Percentiles rank a stretch among this genome's conserved stretches.
Conservation (phyloP, 495 filamentous ascomycete genomes). For the Patellaria atrata region DNA sequence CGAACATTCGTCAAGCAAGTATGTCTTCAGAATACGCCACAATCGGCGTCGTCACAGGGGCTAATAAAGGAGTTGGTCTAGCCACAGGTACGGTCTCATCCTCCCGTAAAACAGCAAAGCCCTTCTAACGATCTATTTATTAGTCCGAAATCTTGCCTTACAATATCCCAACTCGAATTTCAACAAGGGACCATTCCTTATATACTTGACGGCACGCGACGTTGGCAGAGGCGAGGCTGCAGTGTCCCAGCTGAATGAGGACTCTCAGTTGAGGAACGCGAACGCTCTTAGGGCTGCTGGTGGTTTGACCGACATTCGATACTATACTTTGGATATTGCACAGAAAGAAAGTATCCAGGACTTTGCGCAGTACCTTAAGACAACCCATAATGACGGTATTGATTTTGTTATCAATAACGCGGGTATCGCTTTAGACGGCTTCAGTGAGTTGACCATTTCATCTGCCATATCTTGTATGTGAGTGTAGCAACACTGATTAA, state of each 20-base stretch:
- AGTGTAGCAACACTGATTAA: too few relatives aligned
- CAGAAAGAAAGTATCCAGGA: constrained; percentile 27
- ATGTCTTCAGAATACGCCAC: too few relatives aligned
- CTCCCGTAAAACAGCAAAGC: too few relatives aligned
- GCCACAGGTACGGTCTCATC: constrained; percentile 19
- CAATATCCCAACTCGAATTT: constrained; percentile 34
- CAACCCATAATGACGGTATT: constrained; percentile 32
- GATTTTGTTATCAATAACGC: constrained; percentile 40
- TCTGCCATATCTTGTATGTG: too few relatives aligned
- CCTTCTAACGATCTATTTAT: constrained; percentile 1
- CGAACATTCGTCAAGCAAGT: too few relatives aligned
- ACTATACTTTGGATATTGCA: constrained; percentile 31
- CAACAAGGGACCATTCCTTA: constrained; percentile 32
- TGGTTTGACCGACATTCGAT: constrained; percentile 31
- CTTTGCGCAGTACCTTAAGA: constrained; percentile 29
- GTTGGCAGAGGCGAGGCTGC: constrained; percentile 29
- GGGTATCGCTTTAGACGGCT: constrained; percentile 28
- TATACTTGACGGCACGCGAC: constrained; percentile 39
- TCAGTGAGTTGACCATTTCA: too few relatives aligned
- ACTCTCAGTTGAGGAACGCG: constrained; percentile 29
- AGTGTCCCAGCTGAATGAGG: constrained; percentile 25
- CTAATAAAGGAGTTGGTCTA: constrained; percentile 27
- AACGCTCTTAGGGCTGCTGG: constrained; percentile 30
- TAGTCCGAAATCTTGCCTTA: constrained; percentile 31
- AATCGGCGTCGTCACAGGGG: constrained; percentile 32